Base-by-base conservation (phyloP, 192 early-diverging fungal genomes). In the Martensiomyces pterosporus region DNA sequence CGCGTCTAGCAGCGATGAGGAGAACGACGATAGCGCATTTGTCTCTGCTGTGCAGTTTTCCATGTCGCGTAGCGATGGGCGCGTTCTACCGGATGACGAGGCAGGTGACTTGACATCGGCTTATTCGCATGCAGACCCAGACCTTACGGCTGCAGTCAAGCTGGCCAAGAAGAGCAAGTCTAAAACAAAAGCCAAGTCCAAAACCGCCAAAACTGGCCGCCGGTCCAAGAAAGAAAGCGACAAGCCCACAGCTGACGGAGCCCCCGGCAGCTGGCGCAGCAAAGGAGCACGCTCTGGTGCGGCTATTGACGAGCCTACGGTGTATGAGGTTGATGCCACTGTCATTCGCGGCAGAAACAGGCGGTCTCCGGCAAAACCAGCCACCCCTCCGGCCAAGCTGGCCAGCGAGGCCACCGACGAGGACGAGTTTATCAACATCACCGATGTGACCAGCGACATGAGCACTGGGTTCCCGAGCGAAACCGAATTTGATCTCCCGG, bases 381-480 rank as follows among this genome's bases (percentile, higher is more conserved):
- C 21, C 1, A 39, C 26, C n/a, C 34, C 50, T 5, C 37, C 52
- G 37, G 37, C 35, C 2, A 22, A 12, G 16, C 21, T 36, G 0
- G 35, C 49, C 17, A 41, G 38, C 49, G 39, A 41, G 10, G 24
- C 39, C 8, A 41, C 26, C 10, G 47, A 43, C 23, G 45, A 48
- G 3, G 55, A 65, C 22, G 69, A 73, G 57, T 60, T 73, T 43
- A 57, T 73, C 40, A 73, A 73, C 42, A 73, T 73, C 49, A 73
- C 69, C 3, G 69, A 73, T 25, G 53, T 65, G 12, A 73, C 69
- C 13, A 73, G 69, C 33, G 69, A 73, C 46, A 29, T 52, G 9
- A 54, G 49, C 32, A 26, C 33, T 5, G 69, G 51, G 14, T 37
- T 27, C 21, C 43, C 52, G 7, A 73, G 69, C 48, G 69, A 73